Percentiles rank a stretch among this genome's conserved stretches.
phyloP scores from a whole-genome alignment of 768 basidiomycete species.

The Hericium coralloides region DNA sequence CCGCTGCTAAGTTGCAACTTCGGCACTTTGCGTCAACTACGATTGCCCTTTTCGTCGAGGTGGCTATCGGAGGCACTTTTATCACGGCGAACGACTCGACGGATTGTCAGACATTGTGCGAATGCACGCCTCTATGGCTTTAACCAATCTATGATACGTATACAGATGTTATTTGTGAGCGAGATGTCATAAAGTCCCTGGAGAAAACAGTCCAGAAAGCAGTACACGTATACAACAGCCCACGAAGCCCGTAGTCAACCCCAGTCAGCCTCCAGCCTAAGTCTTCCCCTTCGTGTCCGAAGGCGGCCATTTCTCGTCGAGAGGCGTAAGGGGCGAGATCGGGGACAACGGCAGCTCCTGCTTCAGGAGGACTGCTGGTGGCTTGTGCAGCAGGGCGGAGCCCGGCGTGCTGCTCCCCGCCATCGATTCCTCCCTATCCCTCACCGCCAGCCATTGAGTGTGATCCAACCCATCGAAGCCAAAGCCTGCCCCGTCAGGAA shows the following conservation, averaged over 20 bases:
- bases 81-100: background rate
- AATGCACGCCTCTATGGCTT: no score
- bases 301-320: background rate
- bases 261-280: no score
- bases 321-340: background rate
- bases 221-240: no score
- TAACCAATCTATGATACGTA: no score
- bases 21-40: background rate
- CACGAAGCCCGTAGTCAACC: no score
- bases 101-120: no score
- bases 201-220: no score
- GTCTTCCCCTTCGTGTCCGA: background rate
- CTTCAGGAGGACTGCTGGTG: conserved; percentile 1
- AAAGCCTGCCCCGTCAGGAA: background rate
- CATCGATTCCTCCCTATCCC: background rate
- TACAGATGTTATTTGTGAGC: no score
- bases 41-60: background rate
- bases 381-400: background rate
- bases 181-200: no score
- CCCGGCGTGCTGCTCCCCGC: background rate
- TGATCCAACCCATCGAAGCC: conserved; percentile 1
- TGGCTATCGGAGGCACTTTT: background rate
- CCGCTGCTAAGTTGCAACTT: background rate
- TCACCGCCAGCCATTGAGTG: background rate
- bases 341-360: background rate